phyloP scores from a whole-genome alignment of 2,329 filamentous ascomycete species.

The Lachnellula willkommii region DNA sequence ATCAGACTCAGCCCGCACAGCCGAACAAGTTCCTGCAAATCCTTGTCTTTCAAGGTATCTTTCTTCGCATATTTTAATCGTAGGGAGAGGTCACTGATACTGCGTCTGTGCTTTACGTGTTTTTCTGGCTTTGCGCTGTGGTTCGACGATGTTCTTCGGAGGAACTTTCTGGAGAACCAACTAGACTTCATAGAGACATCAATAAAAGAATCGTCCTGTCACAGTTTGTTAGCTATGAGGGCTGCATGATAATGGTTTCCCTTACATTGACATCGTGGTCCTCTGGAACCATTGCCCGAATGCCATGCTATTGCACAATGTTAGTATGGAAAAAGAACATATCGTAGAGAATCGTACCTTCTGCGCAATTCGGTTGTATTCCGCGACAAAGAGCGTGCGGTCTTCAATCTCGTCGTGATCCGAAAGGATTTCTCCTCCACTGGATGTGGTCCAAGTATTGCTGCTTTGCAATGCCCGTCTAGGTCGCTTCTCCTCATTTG shows the following conservation, averaged over 20 bases:
- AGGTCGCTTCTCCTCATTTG: conserved; percentile 1
- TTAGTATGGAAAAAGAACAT: conserved; percentile 1
- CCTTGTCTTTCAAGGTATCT: conserved; percentile 44
- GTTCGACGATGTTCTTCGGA: conserved; percentile 34
- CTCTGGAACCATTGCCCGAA: conserved; percentile 32
- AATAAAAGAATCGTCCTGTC: conserved; percentile 14
- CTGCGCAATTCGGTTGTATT: conserved; percentile 57
- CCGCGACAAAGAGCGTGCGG: conserved; percentile 44
- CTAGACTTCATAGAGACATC: conserved; percentile 28
- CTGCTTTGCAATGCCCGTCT: conserved; percentile 31
- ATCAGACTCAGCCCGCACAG: conserved; percentile 59
- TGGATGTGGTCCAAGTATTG: conserved; percentile 54
- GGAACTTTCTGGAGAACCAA: conserved; percentile 36
- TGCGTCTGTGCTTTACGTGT: conserved; percentile 42
- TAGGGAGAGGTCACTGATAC: conserved; percentile 50
- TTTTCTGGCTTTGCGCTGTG: conserved; percentile 28
- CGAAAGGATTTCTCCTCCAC: conserved; percentile 40
- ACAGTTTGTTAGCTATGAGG: background rate
- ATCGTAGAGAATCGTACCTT: conserved; percentile 39
- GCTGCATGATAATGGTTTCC: background rate
- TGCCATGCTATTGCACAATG: conserved; percentile 42
- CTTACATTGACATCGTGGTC: conserved; percentile 23
- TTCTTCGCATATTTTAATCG: conserved; percentile 39
- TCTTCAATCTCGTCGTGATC: conserved; percentile 48
- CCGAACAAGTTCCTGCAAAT: conserved; percentile 54